These are phyloP conservation scores for Cairneyella variabilis DNA, from an alignment of 495 filamentous ascomycete genomes.

Conservation along the genomic window DNA sequence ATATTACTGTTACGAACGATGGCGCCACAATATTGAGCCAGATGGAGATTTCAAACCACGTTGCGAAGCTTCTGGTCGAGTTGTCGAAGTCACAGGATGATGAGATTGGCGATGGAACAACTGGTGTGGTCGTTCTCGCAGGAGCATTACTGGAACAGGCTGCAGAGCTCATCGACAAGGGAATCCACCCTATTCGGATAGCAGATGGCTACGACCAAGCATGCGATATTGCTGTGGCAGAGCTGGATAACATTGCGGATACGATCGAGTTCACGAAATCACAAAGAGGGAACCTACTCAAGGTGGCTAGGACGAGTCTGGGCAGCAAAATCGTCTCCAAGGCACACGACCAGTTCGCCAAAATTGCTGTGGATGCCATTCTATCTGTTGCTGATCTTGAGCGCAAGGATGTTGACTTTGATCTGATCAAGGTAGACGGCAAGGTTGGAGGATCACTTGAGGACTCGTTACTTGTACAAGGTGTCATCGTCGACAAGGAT, in stretches of 20 bases:
- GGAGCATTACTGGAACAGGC: conserved; percentile 95
- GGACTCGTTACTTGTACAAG: conserved; percentile 90
- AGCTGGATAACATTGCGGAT: conserved; percentile 92
- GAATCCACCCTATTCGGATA: conserved; percentile 97
- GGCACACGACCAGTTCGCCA: conserved; percentile 95
- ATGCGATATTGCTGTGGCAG: conserved; percentile 89
- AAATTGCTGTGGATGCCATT: conserved; percentile 95
- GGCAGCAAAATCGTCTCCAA: conserved; percentile 99
- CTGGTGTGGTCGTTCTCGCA: conserved; percentile 94
- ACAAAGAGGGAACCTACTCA: conserved; percentile 75
- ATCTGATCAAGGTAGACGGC: conserved; percentile 98
- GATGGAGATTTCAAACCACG: conserved; percentile 99
- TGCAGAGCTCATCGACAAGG: conserved; percentile 98
- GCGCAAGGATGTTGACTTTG: conserved; percentile 97
- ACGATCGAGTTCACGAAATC: conserved; percentile 77
- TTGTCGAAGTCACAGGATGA: conserved; percentile 99
- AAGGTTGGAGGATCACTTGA: conserved; percentile 96
- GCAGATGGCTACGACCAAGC: conserved; percentile 97
- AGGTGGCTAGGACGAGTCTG: conserved; percentile 93
- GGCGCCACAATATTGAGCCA: conserved; percentile 94
- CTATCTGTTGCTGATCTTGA: conserved; percentile 94
- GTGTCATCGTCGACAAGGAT: conserved; percentile 98
- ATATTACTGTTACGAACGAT: conserved; percentile 99
- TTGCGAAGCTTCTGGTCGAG: conserved; percentile 93
- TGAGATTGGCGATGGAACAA: conserved; percentile 98